These are phyloP conservation scores for Wallacemonas sp. DNA, from an alignment of 208 protist genomes.

Conservation along the genomic window DNA sequence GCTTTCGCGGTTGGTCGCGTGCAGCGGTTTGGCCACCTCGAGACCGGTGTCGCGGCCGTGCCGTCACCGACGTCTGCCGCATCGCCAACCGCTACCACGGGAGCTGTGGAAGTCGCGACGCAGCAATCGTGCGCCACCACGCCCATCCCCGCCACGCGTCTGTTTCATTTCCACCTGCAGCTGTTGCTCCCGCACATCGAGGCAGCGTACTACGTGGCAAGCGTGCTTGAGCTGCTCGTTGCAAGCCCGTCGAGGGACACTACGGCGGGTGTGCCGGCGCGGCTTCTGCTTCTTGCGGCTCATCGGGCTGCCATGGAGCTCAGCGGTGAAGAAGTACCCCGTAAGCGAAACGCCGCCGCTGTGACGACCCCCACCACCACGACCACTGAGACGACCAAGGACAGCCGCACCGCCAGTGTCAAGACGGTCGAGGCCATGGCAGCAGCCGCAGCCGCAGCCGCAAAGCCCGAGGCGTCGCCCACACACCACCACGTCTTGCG, in stretches of 20 bases:
- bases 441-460: not conserved
- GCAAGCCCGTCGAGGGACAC: not conserved
- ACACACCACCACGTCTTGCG: slow-evolving; percentile 11
- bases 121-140: not conserved
- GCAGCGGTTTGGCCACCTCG: slow-evolving; percentile 15
- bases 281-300: not conserved
- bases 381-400: not conserved
- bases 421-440: not conserved
- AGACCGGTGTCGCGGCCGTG: not conserved
- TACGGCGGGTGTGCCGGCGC: not conserved
- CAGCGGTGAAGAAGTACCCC: slow-evolving; percentile 1
- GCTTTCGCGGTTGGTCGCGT: slow-evolving; percentile 45
- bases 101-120: not conserved
- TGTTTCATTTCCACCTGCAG: slow-evolving; percentile 56
- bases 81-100: not conserved
- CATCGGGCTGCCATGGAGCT: slow-evolving; percentile 13
- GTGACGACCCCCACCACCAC: not conserved
- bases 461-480: not conserved
- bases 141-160: slow-evolving; percentile 23
- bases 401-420: not conserved
- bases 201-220: slow-evolving; percentile 39
- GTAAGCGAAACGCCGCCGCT: not conserved
- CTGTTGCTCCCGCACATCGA: slow-evolving; percentile 64
- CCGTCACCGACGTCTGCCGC: not conserved
- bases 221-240: slow-evolving; percentile 19